Evolutionary conservation across 371 early-diverging fungal species (phyloP), one percentile per base, ranked within the genome.

Genomic region (Entomophthora muscae): DNA sequence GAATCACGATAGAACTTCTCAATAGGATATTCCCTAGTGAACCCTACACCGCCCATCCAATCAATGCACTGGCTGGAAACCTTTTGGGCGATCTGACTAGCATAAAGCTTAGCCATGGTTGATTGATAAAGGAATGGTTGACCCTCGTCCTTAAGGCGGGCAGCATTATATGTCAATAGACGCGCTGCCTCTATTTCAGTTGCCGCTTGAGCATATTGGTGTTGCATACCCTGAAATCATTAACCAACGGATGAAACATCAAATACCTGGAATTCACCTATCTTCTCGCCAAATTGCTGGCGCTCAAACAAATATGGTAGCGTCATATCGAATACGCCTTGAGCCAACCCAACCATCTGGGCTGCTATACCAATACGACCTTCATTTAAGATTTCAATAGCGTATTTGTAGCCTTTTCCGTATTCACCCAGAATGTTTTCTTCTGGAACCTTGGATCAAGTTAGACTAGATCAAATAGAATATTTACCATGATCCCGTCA

Each of bases 351-450:
- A 55, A 96, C 71, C 98, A 95, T 95, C 75, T 96, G 96, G 32
- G 95, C 95, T 52, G 95, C 94, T 75, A 95, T 95, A 69, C 98
- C 98, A 59, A 98, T 91, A 73, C 96, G 89, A 23, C 97, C 97
- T 75, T 95, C 97, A 77, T 98, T 97, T 67, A 98, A 77, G 59
- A 93, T 93, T 73, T 94, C 95, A 66, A 98, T 98, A 61, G 97
- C 95, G 66, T 92, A 93, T 78, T 94, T 95, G 89, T 98, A 98
- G 30, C 98, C 98, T 77, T 93, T 84, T 63, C 96, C 96, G 61
- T 91, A 76, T 68, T 93, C 89, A 52, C 98, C 98, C 26, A 98
- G 73, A 32, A 98, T 75, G 69, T 94, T 93, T 59, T 73, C 76
- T 57, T 81, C 90, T 30, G 97, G 98, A 27, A 98, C 88, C 54